These are phyloP conservation scores for Solanum dulcamara DNA, from an alignment of 257 asterid genomes.

Conservation along the genomic window DNA sequence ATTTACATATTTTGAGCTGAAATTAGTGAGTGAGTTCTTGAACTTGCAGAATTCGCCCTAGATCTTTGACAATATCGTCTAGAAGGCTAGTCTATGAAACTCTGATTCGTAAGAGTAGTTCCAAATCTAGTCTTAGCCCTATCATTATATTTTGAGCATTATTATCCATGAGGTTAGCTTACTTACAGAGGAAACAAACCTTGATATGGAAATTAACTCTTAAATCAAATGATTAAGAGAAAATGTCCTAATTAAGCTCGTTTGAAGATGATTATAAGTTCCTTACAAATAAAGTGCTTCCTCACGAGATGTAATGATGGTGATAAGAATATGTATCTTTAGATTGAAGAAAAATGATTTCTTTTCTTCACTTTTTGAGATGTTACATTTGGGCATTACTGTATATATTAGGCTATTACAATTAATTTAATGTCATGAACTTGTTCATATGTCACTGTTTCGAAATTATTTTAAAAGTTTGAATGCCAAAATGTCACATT, in stretches of 20 bases:
- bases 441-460: conserved; percentile 15
- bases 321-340: conserved; percentile 25
- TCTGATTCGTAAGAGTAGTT: neutral
- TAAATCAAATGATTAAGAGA: neutral
- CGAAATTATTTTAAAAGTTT: conserved; percentile 14
- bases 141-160: neutral
- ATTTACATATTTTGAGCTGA: neutral
- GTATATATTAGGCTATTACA: neutral
- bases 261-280: neutral
- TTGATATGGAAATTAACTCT: neutral
- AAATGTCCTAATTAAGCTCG: neutral
- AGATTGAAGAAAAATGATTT: conserved; percentile 49
- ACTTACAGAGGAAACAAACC: neutral
- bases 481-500: conserved; percentile 11
- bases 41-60: neutral
- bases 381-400: conserved; percentile 11
- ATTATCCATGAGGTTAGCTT: neutral
- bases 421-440: conserved; percentile 6
- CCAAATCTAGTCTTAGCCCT: neutral
- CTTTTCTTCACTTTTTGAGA: conserved; percentile 12
- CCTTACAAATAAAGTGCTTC: neutral
- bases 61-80: neutral
- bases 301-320: conserved; percentile 26
- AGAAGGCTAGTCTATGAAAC: neutral
- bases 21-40: neutral